A percentile compares a stretch with the other conserved stretches of the same genome.
phyloP scores from a whole-genome alignment of 2,329 filamentous ascomycete species.

The Graphiopsis chlorocephala region DNA sequence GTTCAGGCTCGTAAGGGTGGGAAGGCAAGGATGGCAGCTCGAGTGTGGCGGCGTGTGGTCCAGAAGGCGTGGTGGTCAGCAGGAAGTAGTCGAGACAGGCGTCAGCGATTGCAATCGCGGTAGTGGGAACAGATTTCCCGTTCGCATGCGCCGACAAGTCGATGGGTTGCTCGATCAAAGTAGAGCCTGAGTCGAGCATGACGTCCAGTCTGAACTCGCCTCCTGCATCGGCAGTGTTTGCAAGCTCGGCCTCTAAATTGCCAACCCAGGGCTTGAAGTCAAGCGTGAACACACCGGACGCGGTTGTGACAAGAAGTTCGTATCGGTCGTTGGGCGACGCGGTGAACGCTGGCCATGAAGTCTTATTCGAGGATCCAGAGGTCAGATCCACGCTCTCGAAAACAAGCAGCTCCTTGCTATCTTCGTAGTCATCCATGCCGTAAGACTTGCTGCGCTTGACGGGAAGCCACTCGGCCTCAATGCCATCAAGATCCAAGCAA shows the following conservation, averaged over 20 bases:
- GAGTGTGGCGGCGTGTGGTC: conserved; percentile 51
- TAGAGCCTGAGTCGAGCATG: conserved; percentile 52
- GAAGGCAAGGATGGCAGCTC: conserved; percentile 45
- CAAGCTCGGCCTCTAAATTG: conserved; percentile 56
- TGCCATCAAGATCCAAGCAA: conserved; percentile 60
- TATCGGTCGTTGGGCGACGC: conserved; percentile 55
- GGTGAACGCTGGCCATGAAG: conserved; percentile 55
- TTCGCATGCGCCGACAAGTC: conserved; percentile 34
- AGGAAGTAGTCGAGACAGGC: conserved; percentile 58
- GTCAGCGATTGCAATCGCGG: conserved; percentile 55
- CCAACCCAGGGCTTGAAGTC: conserved; percentile 57
- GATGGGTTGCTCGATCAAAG: conserved; percentile 49
- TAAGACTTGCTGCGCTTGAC: conserved; percentile 31
- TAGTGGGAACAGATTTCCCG: conserved; percentile 28
- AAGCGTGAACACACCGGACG: conserved; percentile 53
- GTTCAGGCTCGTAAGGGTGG: conserved; percentile 18
- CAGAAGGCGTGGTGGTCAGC: conserved; percentile 47
- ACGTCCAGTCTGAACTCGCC: conserved; percentile 56
- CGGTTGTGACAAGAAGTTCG: conserved; percentile 57
- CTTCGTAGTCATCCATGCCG: conserved; percentile 27
- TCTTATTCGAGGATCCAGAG: conserved; percentile 18
- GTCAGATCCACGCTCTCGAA: conserved; percentile 42
- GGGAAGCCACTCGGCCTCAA: conserved; percentile 63
- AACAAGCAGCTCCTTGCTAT: conserved; percentile 32
- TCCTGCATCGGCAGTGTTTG: conserved; percentile 50